phyloP scores from a whole-genome alignment of 805 yeast species.

The Candida namnaoensis region DNA sequence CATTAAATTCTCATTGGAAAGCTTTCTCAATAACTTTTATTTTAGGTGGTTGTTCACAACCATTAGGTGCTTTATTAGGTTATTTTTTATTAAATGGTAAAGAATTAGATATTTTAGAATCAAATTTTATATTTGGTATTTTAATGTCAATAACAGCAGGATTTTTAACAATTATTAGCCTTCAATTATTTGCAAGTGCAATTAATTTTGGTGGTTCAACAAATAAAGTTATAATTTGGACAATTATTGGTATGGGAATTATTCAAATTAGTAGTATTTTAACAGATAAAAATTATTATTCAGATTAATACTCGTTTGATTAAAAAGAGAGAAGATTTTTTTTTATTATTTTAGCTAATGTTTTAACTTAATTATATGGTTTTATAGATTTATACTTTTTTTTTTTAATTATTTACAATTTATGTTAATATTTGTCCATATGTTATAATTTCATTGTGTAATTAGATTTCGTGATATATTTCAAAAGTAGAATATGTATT shows the following conservation, averaged over 20 bases:
- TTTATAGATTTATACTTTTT: no score
- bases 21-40: constrained; percentile 61
- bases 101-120: constrained; percentile 22
- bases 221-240: constrained; percentile 48
- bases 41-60: constrained; percentile 82
- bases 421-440: no score
- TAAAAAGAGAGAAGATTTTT: no score
- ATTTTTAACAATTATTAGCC: constrained; percentile 69
- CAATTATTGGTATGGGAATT: constrained; percentile 47
- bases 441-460: no score
- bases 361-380: no score
- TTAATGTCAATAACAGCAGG: constrained; percentile 76
- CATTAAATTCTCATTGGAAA: constrained; percentile 48
- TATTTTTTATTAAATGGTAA: constrained; percentile 35
- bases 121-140: constrained; percentile 42
- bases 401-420: no score
- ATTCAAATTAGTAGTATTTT: constrained; percentile 40
- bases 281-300: no score
- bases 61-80: constrained; percentile 79
- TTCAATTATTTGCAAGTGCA: constrained; percentile 83
- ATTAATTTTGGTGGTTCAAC: constrained; percentile 72
- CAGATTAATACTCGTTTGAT: no score
- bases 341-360: no score
- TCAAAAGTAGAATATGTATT: no score
- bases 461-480: no score